phyloP scores from a whole-genome alignment of 148 eudicot genomes.

The Pouteria glomerata region DNA sequence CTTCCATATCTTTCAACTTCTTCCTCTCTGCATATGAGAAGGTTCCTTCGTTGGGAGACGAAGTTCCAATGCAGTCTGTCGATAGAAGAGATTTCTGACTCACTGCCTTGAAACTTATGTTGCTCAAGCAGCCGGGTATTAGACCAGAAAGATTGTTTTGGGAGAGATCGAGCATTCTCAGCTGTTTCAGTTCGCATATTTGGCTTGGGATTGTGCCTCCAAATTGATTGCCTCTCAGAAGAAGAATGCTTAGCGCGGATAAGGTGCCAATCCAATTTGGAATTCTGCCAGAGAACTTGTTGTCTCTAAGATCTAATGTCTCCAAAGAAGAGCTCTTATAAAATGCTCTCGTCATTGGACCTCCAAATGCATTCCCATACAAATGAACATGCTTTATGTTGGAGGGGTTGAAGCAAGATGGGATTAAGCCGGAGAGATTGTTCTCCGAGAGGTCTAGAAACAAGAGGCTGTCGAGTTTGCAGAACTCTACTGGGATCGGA shows the following conservation, averaged over 20 bases:
- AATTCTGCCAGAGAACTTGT: background rate
- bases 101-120: background rate
- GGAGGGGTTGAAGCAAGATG: background rate
- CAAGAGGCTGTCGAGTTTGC: background rate
- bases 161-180: background rate
- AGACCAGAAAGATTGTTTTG: background rate
- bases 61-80: too few relatives aligned
- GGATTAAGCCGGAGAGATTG: background rate
- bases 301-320: background rate
- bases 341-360: background rate
- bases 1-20: too few relatives aligned
- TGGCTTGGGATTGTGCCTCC: background rate
- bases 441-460: constrained; percentile 9
- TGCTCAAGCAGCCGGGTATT: background rate
- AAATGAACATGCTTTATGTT: background rate
- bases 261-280: background rate
- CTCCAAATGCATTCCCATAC: background rate
- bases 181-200: background rate
- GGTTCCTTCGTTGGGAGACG: too few relatives aligned
- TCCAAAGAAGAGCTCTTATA: background rate
- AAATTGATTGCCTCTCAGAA: background rate
- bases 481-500: constrained; percentile 1
- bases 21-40: too few relatives aligned
- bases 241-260: background rate
- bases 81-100: background rate